Conservation (phyloP, 164 flowering plant species). For the Liquidambar formosana region DNA sequence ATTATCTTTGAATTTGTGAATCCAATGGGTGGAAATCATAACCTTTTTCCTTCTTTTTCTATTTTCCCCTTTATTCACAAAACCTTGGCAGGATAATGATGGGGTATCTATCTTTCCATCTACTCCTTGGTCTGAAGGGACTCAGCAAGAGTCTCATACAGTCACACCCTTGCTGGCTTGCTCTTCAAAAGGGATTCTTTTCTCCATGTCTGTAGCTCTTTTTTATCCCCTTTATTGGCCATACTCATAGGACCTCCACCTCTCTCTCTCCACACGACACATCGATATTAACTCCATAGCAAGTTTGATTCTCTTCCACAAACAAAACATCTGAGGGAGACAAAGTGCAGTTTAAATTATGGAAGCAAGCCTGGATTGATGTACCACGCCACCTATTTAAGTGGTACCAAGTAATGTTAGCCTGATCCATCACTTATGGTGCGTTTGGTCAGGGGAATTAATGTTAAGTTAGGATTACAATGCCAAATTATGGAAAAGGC, state of each 20-base stretch:
- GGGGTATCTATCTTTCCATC: slow-evolving; percentile 3
- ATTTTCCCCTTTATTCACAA: neutral
- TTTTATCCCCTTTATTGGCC: neutral
- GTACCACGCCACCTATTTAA: slow-evolving; percentile 8
- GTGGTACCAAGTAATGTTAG: too few relatives aligned
- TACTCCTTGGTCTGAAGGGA: neutral
- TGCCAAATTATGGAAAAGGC: too few relatives aligned
- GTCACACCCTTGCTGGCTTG: too few relatives aligned
- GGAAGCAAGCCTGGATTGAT: slow-evolving; percentile 15
- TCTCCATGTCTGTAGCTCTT: neutral
- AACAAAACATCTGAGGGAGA: slow-evolving; percentile 15
- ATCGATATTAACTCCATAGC: too few relatives aligned
- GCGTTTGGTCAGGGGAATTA: too few relatives aligned
- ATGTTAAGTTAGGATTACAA: too few relatives aligned
- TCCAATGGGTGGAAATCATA: neutral
- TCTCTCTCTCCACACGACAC: neutral
- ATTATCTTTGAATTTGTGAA: too few relatives aligned
- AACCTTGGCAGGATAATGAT: neutral
- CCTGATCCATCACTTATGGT: too few relatives aligned
- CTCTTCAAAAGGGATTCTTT: neutral
- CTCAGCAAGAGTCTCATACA: too few relatives aligned
- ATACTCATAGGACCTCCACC: neutral
- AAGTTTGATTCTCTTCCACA: slow-evolving; percentile 10
- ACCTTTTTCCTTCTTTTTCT: neutral
- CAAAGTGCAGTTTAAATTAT: slow-evolving; percentile 1